Evolutionary conservation across 345 rosid species (phyloP).

Genomic region (Lumnitzera littorea): DNA sequence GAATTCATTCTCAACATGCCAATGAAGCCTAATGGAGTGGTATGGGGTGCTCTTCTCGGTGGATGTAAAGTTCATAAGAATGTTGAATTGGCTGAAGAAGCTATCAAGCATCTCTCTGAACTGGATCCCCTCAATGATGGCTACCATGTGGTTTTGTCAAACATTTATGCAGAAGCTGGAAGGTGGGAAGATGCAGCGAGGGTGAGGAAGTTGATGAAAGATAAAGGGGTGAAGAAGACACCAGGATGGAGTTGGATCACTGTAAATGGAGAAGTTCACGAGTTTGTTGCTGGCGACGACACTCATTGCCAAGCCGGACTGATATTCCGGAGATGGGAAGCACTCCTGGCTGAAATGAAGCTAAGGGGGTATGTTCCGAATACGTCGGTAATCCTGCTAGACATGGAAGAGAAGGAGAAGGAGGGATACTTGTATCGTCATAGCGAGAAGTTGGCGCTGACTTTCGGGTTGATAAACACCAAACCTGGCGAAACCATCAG

Average conservation of each 20-base stretch:
- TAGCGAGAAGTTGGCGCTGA: slow-evolving; percentile 50
- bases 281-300: slow-evolving; percentile 50
- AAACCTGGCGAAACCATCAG: slow-evolving; percentile 30
- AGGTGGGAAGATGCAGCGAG: slow-evolving; percentile 55
- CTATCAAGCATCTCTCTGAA: slow-evolving; percentile 30
- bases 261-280: slow-evolving; percentile 47
- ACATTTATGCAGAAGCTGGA: slow-evolving; percentile 57
- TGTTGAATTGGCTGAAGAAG: slow-evolving; percentile 44
- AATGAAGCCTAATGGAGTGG: slow-evolving; percentile 58
- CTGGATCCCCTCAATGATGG: slow-evolving; percentile 47
- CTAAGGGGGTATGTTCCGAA: slow-evolving; percentile 33
- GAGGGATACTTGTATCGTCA: slow-evolving; percentile 38
- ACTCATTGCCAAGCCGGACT: slow-evolving; percentile 30
- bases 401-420: slow-evolving; percentile 49
- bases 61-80: slow-evolving; percentile 62
- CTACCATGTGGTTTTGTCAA: slow-evolving; percentile 48
- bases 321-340: slow-evolving; percentile 26
- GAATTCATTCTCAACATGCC: slow-evolving; percentile 57
- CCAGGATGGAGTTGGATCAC: slow-evolving; percentile 66
- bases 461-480: slow-evolving; percentile 37
- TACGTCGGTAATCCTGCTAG: slow-evolving; percentile 41
- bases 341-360: slow-evolving; percentile 30
- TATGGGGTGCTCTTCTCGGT: slow-evolving; percentile 69
- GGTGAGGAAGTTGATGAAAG: slow-evolving; percentile 57
- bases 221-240: slow-evolving; percentile 43